A percentile compares a stretch with the other conserved stretches of the same genome.
These are phyloP conservation scores for Acanthamoeba rhysodes DNA, from an alignment of 208 protist species.

Conservation along the genomic window DNA sequence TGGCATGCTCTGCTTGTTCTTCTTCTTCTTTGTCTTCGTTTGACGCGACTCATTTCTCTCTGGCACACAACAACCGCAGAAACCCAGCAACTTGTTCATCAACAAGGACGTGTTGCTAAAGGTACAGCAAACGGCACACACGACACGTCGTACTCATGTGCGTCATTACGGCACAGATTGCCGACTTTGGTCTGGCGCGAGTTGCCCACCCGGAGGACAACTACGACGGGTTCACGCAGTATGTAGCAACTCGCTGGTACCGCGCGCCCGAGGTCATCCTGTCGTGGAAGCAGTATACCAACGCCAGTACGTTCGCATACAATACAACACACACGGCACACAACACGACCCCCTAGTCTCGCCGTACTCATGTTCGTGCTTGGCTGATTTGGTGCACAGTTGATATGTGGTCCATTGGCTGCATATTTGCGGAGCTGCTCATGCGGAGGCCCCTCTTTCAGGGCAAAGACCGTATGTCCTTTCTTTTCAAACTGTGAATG, in stretches of 20 bases:
- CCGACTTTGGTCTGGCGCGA: slow-evolving; percentile 91
- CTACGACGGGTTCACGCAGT: slow-evolving; percentile 91
- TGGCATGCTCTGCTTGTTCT: background rate
- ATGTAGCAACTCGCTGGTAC: slow-evolving; percentile 95
- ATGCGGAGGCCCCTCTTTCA: slow-evolving; percentile 95
- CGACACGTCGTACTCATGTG: too few species aligned
- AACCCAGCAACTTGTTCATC: slow-evolving; percentile 84
- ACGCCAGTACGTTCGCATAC: slow-evolving; percentile 76
- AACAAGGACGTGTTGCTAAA: slow-evolving; percentile 81
- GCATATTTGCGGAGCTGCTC: slow-evolving; percentile 99
- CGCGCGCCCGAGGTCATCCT: slow-evolving; percentile 96
- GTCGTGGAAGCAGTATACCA: slow-evolving; percentile 93
- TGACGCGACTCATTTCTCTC: background rate
- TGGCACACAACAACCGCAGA: slow-evolving; percentile 1
- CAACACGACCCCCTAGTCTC: background rate
- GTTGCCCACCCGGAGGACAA: slow-evolving; percentile 51
- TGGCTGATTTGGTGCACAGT: slow-evolving; percentile 84
- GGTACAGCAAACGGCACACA: background rate
- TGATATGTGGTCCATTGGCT: slow-evolving; percentile 99
- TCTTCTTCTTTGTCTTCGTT: background rate
- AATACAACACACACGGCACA: too few species aligned
- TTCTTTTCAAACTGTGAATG: too few species aligned
- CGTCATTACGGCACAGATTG: slow-evolving; percentile 78
- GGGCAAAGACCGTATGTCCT: slow-evolving; percentile 92
- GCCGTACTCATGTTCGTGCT: background rate